Evolutionary conservation across 345 rosid species (phyloP).

Genomic region (Eucalyptus pauciflora): DNA sequence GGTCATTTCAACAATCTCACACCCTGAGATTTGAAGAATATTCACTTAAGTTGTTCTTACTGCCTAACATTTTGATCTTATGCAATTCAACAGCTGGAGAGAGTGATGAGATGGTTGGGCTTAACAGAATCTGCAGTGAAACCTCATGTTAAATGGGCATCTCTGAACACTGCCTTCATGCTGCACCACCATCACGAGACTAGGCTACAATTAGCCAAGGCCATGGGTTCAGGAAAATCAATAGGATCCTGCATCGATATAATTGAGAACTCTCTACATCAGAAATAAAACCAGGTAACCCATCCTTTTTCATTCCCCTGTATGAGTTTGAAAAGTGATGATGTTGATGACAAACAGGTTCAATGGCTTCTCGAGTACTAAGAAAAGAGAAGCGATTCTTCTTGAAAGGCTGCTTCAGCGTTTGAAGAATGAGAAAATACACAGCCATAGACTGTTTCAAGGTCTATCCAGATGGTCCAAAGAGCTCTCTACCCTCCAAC

Average conservation of each 20-base stretch:
- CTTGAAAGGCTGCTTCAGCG: background rate
- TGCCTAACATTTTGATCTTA: background rate
- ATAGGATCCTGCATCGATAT: conserved; percentile 27
- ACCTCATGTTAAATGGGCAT: conserved; percentile 37
- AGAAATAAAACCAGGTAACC: background rate
- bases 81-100: conserved; percentile 17
- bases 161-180: conserved; percentile 13
- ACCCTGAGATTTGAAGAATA: background rate
- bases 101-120: conserved; percentile 21
- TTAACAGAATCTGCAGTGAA: conserved; percentile 9
- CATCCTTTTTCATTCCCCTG: background rate
- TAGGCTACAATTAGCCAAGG: conserved; percentile 19
- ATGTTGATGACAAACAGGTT: background rate
- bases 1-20: background rate
- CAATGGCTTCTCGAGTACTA: background rate
- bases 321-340: background rate
- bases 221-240: conserved; percentile 27
- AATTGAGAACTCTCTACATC: conserved; percentile 14
- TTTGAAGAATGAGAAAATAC: background rate
- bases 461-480: background rate
- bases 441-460: background rate
- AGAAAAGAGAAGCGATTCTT: background rate
- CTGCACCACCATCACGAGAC: conserved; percentile 11
- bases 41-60: background rate
- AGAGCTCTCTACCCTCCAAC: background rate